A percentile compares a stretch with the other conserved stretches of the same genome.
Conservation (phyloP, 1,284 basidiomycete genomes). For the Lignosus rhinocerotis region DNA sequence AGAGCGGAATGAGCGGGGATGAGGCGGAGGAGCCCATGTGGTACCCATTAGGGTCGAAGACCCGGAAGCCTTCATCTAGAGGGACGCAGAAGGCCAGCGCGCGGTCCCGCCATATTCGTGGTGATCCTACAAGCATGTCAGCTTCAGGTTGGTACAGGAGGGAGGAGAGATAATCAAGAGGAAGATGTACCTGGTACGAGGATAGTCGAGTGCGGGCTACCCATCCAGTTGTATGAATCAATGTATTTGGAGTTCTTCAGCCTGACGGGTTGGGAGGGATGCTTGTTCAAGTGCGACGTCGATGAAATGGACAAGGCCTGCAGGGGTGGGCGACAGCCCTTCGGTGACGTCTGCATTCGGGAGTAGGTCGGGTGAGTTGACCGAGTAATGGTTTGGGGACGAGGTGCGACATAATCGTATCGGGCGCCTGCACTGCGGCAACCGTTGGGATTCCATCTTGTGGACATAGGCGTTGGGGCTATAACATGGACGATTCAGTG, state of each 20-base stretch:
- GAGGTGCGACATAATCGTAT: background rate
- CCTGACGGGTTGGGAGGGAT: background rate
- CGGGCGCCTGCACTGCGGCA: background rate
- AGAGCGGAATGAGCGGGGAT: conserved; percentile 45
- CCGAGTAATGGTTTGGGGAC: conserved; percentile 1
- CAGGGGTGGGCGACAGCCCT: conserved; percentile 4
- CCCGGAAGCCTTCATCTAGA: conserved; percentile 44
- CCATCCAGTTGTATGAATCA: conserved; percentile 59
- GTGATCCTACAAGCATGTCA: conserved; percentile 41
- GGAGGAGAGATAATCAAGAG: background rate
- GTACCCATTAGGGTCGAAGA: conserved; percentile 52
- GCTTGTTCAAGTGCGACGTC: background rate
- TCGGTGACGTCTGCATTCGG: conserved; percentile 8
- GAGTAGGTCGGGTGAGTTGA: conserved; percentile 9
- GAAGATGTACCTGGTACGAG: conserved; percentile 48
- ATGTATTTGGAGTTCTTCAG: conserved; percentile 36
- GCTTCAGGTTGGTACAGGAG: background rate
- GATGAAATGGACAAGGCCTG: background rate
- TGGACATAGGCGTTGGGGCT: background rate
- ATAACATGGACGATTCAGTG: background rate
- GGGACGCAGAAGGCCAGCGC: conserved; percentile 45
- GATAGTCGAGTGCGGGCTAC: conserved; percentile 45
- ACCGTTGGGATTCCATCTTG: background rate
- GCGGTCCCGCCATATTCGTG: conserved; percentile 49
- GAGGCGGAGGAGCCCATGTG: conserved; percentile 35